These are phyloP conservation scores for Aspergillus thermomutatus DNA, from an alignment of 2,329 filamentous ascomycete species.

Conservation along the genomic window DNA sequence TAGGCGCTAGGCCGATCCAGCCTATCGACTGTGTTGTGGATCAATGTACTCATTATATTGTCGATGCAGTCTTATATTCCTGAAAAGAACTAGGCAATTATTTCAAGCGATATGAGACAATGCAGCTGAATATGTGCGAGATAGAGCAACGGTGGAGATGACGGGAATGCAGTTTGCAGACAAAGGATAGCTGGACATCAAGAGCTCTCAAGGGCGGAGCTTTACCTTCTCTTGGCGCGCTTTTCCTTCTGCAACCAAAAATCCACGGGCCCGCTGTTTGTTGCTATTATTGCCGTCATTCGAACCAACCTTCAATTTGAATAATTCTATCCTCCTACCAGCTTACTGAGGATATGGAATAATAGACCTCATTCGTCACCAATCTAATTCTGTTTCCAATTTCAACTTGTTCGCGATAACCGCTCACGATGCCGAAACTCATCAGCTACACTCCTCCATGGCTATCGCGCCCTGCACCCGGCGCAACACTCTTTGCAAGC, in stretches of 20 bases:
- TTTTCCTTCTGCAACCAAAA: slow-evolving; percentile 7
- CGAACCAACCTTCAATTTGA: not conserved
- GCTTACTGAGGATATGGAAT: not conserved
- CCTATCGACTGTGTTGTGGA: slow-evolving; percentile 70
- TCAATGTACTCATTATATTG: slow-evolving; percentile 25
- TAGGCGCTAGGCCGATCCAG: slow-evolving; percentile 95
- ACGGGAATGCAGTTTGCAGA: not conserved
- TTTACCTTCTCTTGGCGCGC: slow-evolving; percentile 16
- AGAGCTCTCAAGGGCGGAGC: not conserved
- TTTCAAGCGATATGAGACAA: not conserved
- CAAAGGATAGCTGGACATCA: not conserved
- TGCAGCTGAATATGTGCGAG: too few species aligned
- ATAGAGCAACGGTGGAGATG: not conserved
- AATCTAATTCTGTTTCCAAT: not conserved
- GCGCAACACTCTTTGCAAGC: slow-evolving; percentile 71
- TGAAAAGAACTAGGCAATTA: not conserved
- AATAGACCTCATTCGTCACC: too few species aligned
- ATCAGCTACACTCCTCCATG: slow-evolving; percentile 82
- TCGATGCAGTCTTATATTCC: not conserved
- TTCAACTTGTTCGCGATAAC: not conserved
- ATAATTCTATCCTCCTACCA: not conserved
- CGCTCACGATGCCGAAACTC: slow-evolving; percentile 71
- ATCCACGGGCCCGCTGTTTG: slow-evolving; percentile 3
- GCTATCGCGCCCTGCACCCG: slow-evolving; percentile 75
- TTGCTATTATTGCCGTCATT: not conserved